Base-by-base conservation (phyloP, 345 rosid species). In the Clausena lansium region DNA sequence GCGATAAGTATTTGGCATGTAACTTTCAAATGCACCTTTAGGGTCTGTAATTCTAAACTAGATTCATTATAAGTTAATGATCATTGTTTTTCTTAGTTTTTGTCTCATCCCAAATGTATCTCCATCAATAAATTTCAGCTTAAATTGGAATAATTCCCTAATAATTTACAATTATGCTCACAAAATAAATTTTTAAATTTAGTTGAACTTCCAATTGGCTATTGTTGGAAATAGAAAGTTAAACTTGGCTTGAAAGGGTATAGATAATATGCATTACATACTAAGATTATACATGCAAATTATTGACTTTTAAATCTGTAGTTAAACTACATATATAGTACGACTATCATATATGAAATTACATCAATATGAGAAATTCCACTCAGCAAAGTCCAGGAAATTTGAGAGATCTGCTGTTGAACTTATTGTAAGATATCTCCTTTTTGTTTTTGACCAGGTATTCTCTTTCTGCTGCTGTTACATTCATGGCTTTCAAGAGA, bases 401-500 rank as follows among this genome's bases (percentile, higher is more conserved):
- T 74, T 32, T 20, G 32, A 6, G 69, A 50, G 39, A 9, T 47
- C 6, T 47, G 64, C n/a, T 35, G 30, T 47, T 36, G 15, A 19
- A 45, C 33, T 38, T 67, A 58, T 50, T 67, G 32, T 58, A 6
- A 73, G 62, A 63, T 41, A 22, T 17, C 22, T 47, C 9, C 20
- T 1, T 62, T 71, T 60, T 59, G 24, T 30, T 64, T 52, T 81
- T 72, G 79, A 50, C 79, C 88, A 95, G 96, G 99, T 95, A 93
- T 85, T 89, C 99, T 61, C 85, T 95, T 5, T 93, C 97, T 14
- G 95, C 94, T 74, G 99, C 99, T 1, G 97, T 95, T 74, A 92
- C 96, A 63, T 95, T 85, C 82, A 93, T 95, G 99, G 97, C 98
- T 28, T 85, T 84, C 88, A 95, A 92, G 89, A 91, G 96, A 73